phyloP scores from a whole-genome alignment of 345 rosid genomes.

The Populus euphratica region DNA sequence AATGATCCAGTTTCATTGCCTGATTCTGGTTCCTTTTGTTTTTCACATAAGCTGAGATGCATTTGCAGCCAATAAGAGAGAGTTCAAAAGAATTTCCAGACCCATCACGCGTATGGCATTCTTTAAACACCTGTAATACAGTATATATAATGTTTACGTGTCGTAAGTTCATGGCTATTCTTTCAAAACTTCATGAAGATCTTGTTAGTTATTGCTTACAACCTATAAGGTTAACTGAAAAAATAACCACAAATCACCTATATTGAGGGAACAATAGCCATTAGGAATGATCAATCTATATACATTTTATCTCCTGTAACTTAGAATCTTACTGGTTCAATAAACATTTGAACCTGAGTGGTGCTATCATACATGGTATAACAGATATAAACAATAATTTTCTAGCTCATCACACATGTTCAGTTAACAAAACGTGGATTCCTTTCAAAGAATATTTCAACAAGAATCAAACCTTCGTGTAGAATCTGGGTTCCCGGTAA shows the following conservation, averaged over 20 bases:
- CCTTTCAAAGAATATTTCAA: not conserved
- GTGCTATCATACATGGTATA: not conserved
- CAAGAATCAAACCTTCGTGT: slow-evolving; percentile 63
- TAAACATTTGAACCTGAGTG: not conserved
- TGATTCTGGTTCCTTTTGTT: slow-evolving; percentile 95
- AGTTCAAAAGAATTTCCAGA: slow-evolving; percentile 71
- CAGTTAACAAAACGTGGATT: not conserved
- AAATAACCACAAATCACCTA: not conserved
- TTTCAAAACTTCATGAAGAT: not conserved
- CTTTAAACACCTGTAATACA: slow-evolving; percentile 68
- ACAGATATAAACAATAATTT: not conserved
- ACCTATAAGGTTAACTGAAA: not conserved
- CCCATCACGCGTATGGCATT: slow-evolving; percentile 51
- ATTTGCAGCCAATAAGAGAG: slow-evolving; percentile 77
- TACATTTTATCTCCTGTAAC: not conserved
- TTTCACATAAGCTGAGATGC: slow-evolving; percentile 94
- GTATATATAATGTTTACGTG: not conserved
- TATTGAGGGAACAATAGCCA: not conserved
- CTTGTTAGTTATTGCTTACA: not conserved
- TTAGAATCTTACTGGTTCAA: not conserved
- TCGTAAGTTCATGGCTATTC: not conserved
- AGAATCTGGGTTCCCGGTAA: slow-evolving; percentile 94
- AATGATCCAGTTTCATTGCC: slow-evolving; percentile 33
- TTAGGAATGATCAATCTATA: not conserved
- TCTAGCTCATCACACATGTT: not conserved